A percentile compares a stretch with the other conserved stretches of the same genome.
Evolutionary conservation across 2,329 filamentous ascomycete species (phyloP).

Genomic region (Arthrobotrys megalospora): DNA sequence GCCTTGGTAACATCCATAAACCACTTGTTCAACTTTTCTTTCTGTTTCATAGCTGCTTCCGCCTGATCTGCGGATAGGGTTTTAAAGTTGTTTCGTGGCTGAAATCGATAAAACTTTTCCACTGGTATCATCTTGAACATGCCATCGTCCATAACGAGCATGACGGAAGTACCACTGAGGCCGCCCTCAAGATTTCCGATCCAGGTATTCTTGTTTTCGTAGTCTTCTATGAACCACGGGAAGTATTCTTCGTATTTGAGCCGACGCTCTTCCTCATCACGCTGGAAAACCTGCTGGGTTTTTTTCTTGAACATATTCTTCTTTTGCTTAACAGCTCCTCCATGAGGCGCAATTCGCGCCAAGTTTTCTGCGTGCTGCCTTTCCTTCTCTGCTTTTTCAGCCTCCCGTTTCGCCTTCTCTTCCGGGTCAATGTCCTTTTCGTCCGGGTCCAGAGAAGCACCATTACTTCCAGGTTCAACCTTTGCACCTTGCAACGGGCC

Average conservation of each 20-base stretch:
- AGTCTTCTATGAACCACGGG: constrained; percentile 97
- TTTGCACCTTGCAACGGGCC: constrained; percentile 76
- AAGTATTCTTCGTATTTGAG: constrained; percentile 93
- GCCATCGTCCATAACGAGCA: constrained; percentile 79
- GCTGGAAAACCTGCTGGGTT: constrained; percentile 85
- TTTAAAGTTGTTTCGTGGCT: constrained; percentile 83
- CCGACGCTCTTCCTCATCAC: constrained; percentile 82
- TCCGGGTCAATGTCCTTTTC: constrained; percentile 78
- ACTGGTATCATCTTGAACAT: constrained; percentile 89
- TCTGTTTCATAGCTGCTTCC: constrained; percentile 85
- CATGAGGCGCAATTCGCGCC: constrained; percentile 91
- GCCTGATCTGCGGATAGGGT: constrained; percentile 85
- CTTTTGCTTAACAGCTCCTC: constrained; percentile 78
- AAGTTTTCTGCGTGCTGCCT: constrained; percentile 88
- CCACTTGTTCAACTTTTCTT: constrained; percentile 83
- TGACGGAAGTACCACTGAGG: constrained; percentile 83
- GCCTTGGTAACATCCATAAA: constrained; percentile 75
- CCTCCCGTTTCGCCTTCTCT: constrained; percentile 74
- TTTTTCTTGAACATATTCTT: constrained; percentile 80
- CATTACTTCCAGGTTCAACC: constrained; percentile 73
- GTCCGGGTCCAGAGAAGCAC: constrained; percentile 67
- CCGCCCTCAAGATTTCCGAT: constrained; percentile 91
- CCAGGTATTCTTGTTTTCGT: constrained; percentile 95
- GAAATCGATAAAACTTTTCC: constrained; percentile 96
- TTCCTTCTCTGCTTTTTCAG: constrained; percentile 81